Evolutionary conservation across 2,329 filamentous ascomycete genomes (phyloP).

Genomic region (Claviceps monticola): DNA sequence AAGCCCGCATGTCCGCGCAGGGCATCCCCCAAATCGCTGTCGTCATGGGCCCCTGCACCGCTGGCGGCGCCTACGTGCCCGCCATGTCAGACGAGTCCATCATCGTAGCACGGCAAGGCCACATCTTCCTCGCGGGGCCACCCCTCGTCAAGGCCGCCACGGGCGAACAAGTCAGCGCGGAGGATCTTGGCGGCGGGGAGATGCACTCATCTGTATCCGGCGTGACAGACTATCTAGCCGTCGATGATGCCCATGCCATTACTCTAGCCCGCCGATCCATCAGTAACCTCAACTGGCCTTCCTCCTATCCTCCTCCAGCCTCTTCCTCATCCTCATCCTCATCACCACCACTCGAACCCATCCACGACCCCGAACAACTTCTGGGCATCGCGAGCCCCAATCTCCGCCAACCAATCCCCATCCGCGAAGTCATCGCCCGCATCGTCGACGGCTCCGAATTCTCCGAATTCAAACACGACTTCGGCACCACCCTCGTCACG

Average conservation of each 20-base stretch:
- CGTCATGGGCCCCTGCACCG: conserved; percentile 95
- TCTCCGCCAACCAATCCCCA: conserved; percentile 70
- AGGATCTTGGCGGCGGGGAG: conserved; percentile 80
- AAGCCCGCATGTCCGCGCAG: conserved; percentile 78
- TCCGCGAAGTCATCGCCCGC: conserved; percentile 81
- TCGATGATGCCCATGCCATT: conserved; percentile 85
- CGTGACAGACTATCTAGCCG: conserved; percentile 88
- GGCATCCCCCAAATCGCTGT: conserved; percentile 90
- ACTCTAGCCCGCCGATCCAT: conserved; percentile 73
- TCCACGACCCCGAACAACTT: conserved; percentile 69
- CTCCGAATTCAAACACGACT: conserved; percentile 86
- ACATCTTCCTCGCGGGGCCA: conserved; percentile 90
- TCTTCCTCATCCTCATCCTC: conserved; percentile 16
- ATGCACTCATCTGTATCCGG: conserved; percentile 85
- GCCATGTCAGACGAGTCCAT: conserved; percentile 97
- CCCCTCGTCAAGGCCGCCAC: conserved; percentile 93
- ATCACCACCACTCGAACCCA: conserved; percentile 53
- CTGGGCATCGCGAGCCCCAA: conserved; percentile 84
- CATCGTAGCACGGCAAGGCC: conserved; percentile 90
- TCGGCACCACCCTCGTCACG: conserved; percentile 79
- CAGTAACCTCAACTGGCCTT: conserved; percentile 80
- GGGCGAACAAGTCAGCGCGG: conserved; percentile 78
- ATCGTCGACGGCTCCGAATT: conserved; percentile 87
- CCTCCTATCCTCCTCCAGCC: conserved; percentile 16
- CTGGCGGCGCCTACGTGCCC: conserved; percentile 88